Base-by-base conservation (phyloP, 768 basidiomycete genomes). In the Dioszegia aurantiaca region DNA sequence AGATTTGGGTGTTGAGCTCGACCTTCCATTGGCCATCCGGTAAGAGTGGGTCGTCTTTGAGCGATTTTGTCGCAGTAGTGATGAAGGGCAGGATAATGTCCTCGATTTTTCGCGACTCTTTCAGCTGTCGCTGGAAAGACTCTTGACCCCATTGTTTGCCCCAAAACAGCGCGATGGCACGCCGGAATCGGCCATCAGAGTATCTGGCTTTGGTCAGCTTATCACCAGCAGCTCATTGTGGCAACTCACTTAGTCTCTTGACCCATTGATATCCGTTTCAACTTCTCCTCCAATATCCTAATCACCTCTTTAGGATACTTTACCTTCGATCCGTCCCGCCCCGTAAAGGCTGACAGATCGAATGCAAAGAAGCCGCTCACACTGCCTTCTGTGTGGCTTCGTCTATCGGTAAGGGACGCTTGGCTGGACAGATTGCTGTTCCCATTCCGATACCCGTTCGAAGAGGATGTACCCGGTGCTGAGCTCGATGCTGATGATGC, bases 11-110 rank as follows among this genome's bases (percentile, higher is more conserved):
- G 75, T 95, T 93, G 42, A 97, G 82, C 74, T 93, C 90, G 44
- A 85, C 73, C 74, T 97, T 98, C 93, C 93, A 97, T 21, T 84
- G 87, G 46, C 95, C 92, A 23, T 85, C 87, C 16, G 82, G 82
- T 1, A 92, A 79, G 1, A 87, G 82, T 0, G 88, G 88, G 64
- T 93, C 90, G 78, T 95, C 95, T 82, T 86, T 88, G 59, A 98
- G 82, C 9, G 89, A 84, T 26, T 84, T 82, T 2, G 89, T 90
- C 2, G 94, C 89, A 52, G 90, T 86, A 1, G 92, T 89, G 11
- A 93, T 93, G 69, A 97, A 97, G 82, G 89, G 88, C 51, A 99
- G 81, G 59, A 99, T 94, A 55, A 99, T 86, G 63, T 97, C 92
- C 78, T 99, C 95, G 37, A 97, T 89, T 79, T 94, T 95, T 44